These are phyloP conservation scores for Mortierella sp. DNA, from an alignment of 371 early-diverging fungal species.

Conservation along the genomic window DNA sequence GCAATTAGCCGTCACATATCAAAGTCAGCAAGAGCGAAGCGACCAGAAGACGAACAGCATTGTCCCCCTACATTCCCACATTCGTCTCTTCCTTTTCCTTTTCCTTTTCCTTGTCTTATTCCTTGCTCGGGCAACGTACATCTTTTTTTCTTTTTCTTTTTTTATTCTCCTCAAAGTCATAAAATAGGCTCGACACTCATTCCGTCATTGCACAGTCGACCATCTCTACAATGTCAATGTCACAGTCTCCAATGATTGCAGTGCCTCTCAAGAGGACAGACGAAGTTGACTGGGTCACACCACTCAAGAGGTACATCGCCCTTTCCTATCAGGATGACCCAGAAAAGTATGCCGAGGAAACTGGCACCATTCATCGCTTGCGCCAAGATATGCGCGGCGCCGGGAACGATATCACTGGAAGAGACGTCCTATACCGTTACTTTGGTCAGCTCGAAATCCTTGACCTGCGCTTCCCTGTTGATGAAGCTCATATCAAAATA, in stretches of 20 bases:
- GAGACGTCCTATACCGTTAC: conserved; percentile 94
- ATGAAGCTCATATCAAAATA: conserved; percentile 90
- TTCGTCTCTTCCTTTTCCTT: too few relatives aligned
- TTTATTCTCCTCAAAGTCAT: neutral
- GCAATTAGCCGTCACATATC: too few relatives aligned
- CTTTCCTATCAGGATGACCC: conserved; percentile 92
- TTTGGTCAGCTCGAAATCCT: conserved; percentile 95
- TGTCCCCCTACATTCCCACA: too few relatives aligned
- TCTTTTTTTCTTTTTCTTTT: neutral
- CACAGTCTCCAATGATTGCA: conserved; percentile 57
- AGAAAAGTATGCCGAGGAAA: conserved; percentile 86
- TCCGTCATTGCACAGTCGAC: neutral
- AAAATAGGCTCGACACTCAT: neutral
- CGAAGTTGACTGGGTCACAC: conserved; percentile 89
- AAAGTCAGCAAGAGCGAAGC: too few relatives aligned
- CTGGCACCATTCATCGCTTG: conserved; percentile 87
- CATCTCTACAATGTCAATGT: conserved; percentile 20
- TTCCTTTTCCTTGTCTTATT: too few relatives aligned
- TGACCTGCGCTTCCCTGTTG: conserved; percentile 93
- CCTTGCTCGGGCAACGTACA: neutral
- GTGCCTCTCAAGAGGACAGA: conserved; percentile 86
- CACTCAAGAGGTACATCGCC: conserved; percentile 87
- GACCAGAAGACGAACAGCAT: too few relatives aligned
- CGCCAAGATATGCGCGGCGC: conserved; percentile 97
- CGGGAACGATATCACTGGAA: conserved; percentile 89